These are phyloP conservation scores for Coprinopsis cinerea DNA, from an alignment of 768 basidiomycete species.

Conservation along the genomic window DNA sequence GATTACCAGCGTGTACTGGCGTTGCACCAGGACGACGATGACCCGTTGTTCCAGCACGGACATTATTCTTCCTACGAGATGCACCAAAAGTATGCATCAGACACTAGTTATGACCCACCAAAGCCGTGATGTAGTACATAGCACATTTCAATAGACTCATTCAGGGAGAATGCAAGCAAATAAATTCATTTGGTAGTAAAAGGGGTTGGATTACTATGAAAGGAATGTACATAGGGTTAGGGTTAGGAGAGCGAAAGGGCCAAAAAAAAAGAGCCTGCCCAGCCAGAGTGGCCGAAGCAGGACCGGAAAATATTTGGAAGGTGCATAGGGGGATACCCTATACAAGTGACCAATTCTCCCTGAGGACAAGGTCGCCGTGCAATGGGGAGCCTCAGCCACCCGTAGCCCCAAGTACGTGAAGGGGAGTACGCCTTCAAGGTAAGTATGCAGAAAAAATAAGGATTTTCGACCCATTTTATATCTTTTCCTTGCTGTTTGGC, in stretches of 20 bases:
- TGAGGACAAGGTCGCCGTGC: constrained; percentile 58
- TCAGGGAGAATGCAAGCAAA: too few species aligned
- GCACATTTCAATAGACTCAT: too few species aligned
- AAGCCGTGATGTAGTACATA: not conserved
- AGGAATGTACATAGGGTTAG: constrained; percentile 34
- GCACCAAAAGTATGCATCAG: not conserved
- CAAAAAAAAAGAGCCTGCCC: constrained; percentile 39
- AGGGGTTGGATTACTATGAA: too few species aligned
- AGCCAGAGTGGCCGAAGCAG: constrained; percentile 56
- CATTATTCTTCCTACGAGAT: constrained; percentile 3
- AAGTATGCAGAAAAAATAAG: too few species aligned
- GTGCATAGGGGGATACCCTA: constrained; percentile 66
- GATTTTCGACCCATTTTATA: too few species aligned
- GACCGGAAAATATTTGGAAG: constrained; percentile 73
- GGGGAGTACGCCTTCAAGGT: constrained; percentile 48
- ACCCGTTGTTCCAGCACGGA: constrained; percentile 6
- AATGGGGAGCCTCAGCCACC: constrained; percentile 45
- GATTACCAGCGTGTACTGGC: constrained; percentile 8
- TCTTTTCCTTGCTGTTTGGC: too few species aligned
- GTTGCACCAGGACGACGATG: constrained; percentile 9
- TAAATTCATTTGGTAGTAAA: too few species aligned
- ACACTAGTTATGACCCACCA: too few species aligned
- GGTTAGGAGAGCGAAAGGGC: constrained; percentile 27
- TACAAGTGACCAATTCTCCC: constrained; percentile 47
- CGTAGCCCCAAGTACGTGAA: constrained; percentile 42